Evolutionary conservation across 306 rosid genomes (phyloP).

Genomic region (Boehmeria nivea): DNA sequence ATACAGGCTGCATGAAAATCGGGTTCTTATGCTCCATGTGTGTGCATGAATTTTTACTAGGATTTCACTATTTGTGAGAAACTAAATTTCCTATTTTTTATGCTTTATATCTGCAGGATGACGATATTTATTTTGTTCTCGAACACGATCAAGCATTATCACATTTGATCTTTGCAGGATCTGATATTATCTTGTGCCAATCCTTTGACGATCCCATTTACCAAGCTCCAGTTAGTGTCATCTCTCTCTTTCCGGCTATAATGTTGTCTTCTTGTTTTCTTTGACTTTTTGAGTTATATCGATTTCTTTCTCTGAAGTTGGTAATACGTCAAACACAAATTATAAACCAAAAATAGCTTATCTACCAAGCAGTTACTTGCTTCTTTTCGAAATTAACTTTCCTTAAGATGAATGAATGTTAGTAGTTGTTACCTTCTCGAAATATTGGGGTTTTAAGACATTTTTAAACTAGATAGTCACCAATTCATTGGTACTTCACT

Average conservation of each 20-base stretch:
- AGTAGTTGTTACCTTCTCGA: too few relatives aligned
- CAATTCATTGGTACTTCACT: too few relatives aligned
- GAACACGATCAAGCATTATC: conserved; percentile 42
- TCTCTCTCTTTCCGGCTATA: conserved; percentile 3
- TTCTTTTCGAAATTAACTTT: too few relatives aligned
- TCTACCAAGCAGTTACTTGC: not conserved
- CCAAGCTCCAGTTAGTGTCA: conserved; percentile 57
- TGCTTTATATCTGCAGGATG: conserved; percentile 38
- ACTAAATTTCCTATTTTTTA: too few relatives aligned
- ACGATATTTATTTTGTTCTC: conserved; percentile 35
- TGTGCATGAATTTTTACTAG: too few relatives aligned
- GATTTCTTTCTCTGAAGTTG: not conserved
- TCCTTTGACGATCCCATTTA: conserved; percentile 62
- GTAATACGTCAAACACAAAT: not conserved
- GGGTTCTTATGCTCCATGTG: too few relatives aligned
- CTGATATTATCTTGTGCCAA: conserved; percentile 68
- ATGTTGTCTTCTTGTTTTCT: not conserved
- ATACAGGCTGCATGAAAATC: too few relatives aligned
- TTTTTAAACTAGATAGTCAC: too few relatives aligned
- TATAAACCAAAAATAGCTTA: not conserved
- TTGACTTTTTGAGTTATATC: not conserved
- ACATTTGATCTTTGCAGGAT: conserved; percentile 72
- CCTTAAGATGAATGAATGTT: too few relatives aligned
- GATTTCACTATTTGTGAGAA: too few relatives aligned
- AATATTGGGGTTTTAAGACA: too few relatives aligned